Conservation (phyloP, 306 rosid genomes). For the Urtica urens region DNA sequence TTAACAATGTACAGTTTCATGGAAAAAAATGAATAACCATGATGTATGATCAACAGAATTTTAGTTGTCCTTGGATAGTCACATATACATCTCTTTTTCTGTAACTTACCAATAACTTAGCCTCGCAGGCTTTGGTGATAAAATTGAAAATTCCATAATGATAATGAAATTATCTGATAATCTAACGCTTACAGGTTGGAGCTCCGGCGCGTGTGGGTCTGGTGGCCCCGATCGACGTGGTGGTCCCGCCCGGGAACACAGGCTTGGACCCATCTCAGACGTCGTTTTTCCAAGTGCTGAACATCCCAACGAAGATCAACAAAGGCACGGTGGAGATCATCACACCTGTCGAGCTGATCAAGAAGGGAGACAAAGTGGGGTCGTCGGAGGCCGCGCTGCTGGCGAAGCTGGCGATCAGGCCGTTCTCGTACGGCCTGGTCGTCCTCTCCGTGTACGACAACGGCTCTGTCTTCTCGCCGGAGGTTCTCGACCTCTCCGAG, state of each 20-base stretch:
- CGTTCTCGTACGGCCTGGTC: conserved; percentile 84
- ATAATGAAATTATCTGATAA: no score
- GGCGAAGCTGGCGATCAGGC: conserved; percentile 86
- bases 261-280: conserved; percentile 95
- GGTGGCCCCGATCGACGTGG: conserved; percentile 90
- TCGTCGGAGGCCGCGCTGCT: conserved; percentile 92
- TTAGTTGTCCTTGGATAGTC: no score
- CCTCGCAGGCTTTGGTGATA: no score
- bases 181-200: conserved; percentile 69
- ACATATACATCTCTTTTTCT: no score
- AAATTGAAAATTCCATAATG: no score
- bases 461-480: conserved; percentile 75
- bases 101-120: no score
- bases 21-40: no score
- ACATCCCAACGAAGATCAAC: conserved; percentile 88
- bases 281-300: conserved; percentile 90
- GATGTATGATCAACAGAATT: no score
- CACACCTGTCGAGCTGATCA: conserved; percentile 89
- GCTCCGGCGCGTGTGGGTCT: conserved; percentile 99
- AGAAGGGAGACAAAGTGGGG: conserved; percentile 91
- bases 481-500: conserved; percentile 77
- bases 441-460: conserved; percentile 63
- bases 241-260: conserved; percentile 92
- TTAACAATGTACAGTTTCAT: no score
- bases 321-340: conserved; percentile 91